Evolutionary conservation across 2,329 filamentous ascomycete genomes (phyloP), one percentile per base, ranked within the genome.

Genomic region (Leptographium procerum): DNA sequence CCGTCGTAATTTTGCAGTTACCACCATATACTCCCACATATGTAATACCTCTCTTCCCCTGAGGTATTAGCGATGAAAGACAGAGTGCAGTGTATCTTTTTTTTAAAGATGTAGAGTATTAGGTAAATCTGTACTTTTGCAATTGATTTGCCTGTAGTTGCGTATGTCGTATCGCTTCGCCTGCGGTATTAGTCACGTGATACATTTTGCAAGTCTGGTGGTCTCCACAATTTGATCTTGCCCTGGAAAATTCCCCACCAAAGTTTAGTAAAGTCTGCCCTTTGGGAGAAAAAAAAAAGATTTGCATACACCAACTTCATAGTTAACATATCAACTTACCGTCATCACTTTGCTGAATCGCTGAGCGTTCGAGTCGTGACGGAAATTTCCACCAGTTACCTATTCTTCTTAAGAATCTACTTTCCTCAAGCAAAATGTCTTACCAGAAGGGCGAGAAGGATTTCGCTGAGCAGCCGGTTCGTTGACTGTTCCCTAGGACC

Each of bases 361-460:
- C 62, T 56, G 57, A 55, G 45, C 58, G 59, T 61, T 62, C 63
- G 63, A 64, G 63, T 64, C 63, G 55, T 64, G 62, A 64, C 63
- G 59, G 60, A 57, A 52, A 22, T 5, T 26, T 16, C 13, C 22
- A 22, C 26, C 47, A 29, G 10, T 14, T 43, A 52, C 26, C 47
- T 29, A 51, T 40, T 36, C 22, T 19, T 53, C 52, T 52, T 36
- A 28, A n/a, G 43, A 60, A 43, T 50, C 50, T 40, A 47, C 34
- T 31, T 52, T 43, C 33, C 24, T 56, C 47, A 45, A 58, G 72
- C 77, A 87, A 78, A 66, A 95, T 95, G 89, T 94, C 90, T 78
- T 94, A 88, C 86, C 83, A 95, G 78, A 95, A 96, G 86, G 80
- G 82, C 73, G 91, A 96, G 77, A 96, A 96, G 85, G 87, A 91